These are phyloP conservation scores for Moringa oleifera DNA, from an alignment of 345 rosid genomes.

Conservation along the genomic window DNA sequence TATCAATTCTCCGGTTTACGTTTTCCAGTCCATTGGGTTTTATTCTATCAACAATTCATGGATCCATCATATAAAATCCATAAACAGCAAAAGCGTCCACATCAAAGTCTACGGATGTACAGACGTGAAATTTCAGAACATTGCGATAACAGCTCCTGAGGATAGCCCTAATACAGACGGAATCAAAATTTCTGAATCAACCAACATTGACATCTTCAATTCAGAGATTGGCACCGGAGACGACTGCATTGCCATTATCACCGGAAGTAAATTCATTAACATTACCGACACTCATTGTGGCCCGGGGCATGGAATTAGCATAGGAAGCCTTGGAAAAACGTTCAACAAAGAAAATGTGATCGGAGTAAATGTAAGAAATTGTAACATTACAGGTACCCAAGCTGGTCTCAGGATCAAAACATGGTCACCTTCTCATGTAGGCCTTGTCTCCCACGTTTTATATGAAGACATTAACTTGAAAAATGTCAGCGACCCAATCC, in stretches of 20 bases:
- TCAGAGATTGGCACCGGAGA: constrained; percentile 49
- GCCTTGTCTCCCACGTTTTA: no score
- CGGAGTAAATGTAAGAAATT: no score
- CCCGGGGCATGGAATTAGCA: constrained; percentile 40
- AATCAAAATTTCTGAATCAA: constrained; percentile 36
- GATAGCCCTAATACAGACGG: constrained; percentile 68
- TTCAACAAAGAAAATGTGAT: no score
- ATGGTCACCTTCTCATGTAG: no score
- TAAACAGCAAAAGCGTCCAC: constrained; percentile 29
- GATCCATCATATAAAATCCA: constrained; percentile 12
- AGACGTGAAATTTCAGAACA: neutral
- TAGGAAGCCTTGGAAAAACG: constrained; percentile 30
- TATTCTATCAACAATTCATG: constrained; percentile 12
- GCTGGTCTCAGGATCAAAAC: no score
- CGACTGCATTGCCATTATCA: constrained; percentile 48
- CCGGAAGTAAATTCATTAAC: constrained; percentile 28
- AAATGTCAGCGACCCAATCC: no score
- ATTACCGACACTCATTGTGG: constrained; percentile 38
- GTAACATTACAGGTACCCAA: no score
- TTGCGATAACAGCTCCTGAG: constrained; percentile 34
- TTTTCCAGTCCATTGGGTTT: constrained; percentile 20
- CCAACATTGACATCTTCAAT: constrained; percentile 20
- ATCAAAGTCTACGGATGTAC: constrained; percentile 8
- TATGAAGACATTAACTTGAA: no score
- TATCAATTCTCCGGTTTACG: no score